Conservation (phyloP, 495 filamentous ascomycete genomes). For the Penicillium tannophilum region DNA sequence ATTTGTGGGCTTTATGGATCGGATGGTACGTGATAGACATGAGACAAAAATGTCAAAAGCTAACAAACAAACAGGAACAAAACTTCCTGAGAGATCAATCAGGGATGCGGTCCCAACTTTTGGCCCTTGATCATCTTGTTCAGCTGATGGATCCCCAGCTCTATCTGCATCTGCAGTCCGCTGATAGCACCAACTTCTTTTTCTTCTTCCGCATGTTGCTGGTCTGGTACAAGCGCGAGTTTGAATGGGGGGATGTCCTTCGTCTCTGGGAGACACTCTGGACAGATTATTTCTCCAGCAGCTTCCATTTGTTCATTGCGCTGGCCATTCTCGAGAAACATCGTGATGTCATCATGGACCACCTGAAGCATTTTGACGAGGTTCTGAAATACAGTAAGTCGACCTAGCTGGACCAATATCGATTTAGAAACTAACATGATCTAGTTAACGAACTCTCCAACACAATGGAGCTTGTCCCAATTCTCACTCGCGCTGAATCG, state of each 20-base stretch:
- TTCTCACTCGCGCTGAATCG: constrained; percentile 82
- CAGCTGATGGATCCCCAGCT: constrained; percentile 95
- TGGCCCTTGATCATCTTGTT: constrained; percentile 88
- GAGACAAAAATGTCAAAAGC: neutral
- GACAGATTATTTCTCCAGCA: constrained; percentile 87
- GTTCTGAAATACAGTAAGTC: constrained; percentile 90
- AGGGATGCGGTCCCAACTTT: constrained; percentile 89
- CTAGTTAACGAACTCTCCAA: constrained; percentile 88
- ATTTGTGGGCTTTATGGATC: constrained; percentile 93
- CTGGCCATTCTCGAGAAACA: constrained; percentile 96
- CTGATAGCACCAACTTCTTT: constrained; percentile 97
- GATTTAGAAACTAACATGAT: constrained; percentile 1
- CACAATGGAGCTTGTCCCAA: constrained; percentile 85
- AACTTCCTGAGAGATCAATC: constrained; percentile 96
- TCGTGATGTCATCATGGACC: constrained; percentile 88
- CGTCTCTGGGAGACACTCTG: constrained; percentile 91
- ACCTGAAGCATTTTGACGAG: constrained; percentile 93
- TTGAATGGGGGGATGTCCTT: constrained; percentile 82
- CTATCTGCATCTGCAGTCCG: constrained; percentile 83
- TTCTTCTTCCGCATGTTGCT: constrained; percentile 99
- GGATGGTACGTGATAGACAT: constrained; percentile 61
- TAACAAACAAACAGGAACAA: constrained; percentile 60
- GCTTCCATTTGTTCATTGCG: constrained; percentile 93
- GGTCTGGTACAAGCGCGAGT: constrained; percentile 98
- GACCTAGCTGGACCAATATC: neutral